Percentiles rank a stretch among this genome's conserved stretches.
Conservation (phyloP, 1,284 basidiomycete species). For the Malassezia arunalokei region DNA sequence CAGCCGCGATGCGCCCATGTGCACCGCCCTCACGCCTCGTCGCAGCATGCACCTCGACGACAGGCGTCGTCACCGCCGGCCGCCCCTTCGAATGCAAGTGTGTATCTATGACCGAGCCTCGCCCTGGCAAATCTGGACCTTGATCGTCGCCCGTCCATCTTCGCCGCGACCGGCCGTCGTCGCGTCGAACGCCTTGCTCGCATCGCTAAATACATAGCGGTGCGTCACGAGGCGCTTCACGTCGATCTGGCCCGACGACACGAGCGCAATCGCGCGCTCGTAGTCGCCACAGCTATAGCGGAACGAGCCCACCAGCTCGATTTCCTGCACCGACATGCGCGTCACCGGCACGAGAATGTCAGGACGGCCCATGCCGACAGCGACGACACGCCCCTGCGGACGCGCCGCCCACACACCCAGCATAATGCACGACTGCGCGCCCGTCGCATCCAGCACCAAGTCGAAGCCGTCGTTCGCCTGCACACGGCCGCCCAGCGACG, state of each 20-base stretch:
- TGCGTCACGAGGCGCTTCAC: conserved; percentile 55
- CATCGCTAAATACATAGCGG: conserved; percentile 50
- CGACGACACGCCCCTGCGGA: conserved; percentile 32
- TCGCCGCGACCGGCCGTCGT: conserved; percentile 59
- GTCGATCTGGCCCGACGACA: conserved; percentile 51
- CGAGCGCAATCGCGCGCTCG: conserved; percentile 52
- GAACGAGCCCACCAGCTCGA: conserved; percentile 54
- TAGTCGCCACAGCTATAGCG: conserved; percentile 68
- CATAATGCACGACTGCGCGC: conserved; percentile 46
- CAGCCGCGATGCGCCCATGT: background rate
- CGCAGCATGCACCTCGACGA: too few relatives aligned
- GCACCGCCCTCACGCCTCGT: background rate
- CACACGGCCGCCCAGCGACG: conserved; percentile 48
- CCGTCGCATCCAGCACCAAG: conserved; percentile 55
- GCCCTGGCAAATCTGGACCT: conserved; percentile 48
- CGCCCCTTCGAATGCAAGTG: background rate
- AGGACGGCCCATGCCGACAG: conserved; percentile 47
- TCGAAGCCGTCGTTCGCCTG: conserved; percentile 51
- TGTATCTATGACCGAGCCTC: conserved; percentile 14
- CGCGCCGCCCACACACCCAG: conserved; percentile 32
- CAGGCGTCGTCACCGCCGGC: too few relatives aligned
- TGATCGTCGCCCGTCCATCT: conserved; percentile 51
- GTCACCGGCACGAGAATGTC: conserved; percentile 49
- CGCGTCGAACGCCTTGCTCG: conserved; percentile 52
- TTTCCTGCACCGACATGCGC: conserved; percentile 32